Evolutionary conservation across 192 early-diverging fungal species (phyloP), one percentile per base, ranked within the genome.

Genomic region (Geranomyces michiganensis): DNA sequence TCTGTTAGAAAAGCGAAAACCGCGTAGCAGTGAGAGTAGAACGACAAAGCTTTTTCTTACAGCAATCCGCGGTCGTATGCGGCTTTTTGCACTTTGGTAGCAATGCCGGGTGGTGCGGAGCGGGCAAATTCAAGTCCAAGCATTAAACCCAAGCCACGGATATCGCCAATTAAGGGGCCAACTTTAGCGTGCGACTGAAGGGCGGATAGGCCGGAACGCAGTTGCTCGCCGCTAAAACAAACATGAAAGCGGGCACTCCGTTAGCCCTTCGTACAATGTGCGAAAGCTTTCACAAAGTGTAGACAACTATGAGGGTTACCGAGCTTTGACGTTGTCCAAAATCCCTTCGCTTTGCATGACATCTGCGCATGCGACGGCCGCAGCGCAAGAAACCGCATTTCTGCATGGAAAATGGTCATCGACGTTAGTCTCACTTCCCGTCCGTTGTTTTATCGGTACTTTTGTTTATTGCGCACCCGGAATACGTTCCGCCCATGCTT

Each of bases 401-500:
- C 58, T 60, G 22, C 30, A 30, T 30, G 24, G 24, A 56, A 14
- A 14, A n/a, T n/a, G n/a, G n/a, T n/a, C n/a, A n/a, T n/a, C n/a
- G n/a, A n/a, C n/a, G n/a, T n/a, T n/a, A n/a, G n/a, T n/a, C n/a
- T n/a, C n/a, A n/a, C n/a, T n/a, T n/a, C n/a, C n/a, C n/a, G n/a
- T n/a, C n/a, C n/a, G n/a, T n/a, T n/a, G n/a, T n/a, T n/a, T n/a
- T n/a, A n/a, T n/a, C n/a, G n/a, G n/a, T 47, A 14, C 46, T 47
- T 19, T 47, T 47, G 46, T 19, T 19, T 19, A 47, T 47, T 26
- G 19, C 58, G 22, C 30, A 60, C 58, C 66, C 66, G 22, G 66
- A 68, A 31, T 68, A 68, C 8, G 66, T 68, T 13, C 66, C 66
- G 19, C 66, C 66, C 66, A 68, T 68, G 36, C 66, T 68, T 27